Conservation (phyloP, 768 basidiomycete species). For the Xanthoconium purpureum region DNA sequence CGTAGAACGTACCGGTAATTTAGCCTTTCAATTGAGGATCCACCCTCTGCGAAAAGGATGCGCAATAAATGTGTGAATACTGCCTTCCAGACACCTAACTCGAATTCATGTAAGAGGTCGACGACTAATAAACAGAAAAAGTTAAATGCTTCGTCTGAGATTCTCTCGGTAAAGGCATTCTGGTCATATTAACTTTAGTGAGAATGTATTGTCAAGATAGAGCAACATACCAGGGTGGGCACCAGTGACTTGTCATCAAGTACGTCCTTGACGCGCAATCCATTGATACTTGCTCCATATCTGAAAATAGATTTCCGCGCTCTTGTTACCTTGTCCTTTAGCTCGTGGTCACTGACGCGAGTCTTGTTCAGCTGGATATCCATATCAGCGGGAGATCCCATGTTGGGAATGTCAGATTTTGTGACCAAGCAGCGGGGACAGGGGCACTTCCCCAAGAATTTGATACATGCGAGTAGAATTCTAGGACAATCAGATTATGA, state of each 20-base stretch:
- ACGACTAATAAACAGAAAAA: too few species aligned
- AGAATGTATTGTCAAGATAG: too few species aligned
- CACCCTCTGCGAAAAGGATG: neutral
- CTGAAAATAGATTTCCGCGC: neutral
- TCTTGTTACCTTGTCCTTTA: neutral
- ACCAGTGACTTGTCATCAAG: neutral
- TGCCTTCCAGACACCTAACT: neutral
- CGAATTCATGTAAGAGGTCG: too few species aligned
- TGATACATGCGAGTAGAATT: too few species aligned
- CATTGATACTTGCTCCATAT: neutral
- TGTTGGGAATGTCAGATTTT: neutral
- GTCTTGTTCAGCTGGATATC: neutral
- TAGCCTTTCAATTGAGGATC: neutral
- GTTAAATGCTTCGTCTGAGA: neutral
- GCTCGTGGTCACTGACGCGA: neutral
- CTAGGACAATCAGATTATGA: too few species aligned
- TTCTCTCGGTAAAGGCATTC: neutral
- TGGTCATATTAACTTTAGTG: too few species aligned
- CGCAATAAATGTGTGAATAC: neutral
- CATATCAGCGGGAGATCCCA: neutral
- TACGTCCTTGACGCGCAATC: neutral
- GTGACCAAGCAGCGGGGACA: neutral
- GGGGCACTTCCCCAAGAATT: neutral
- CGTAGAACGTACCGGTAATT: neutral
- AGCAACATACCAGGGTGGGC: neutral